Percentiles rank a stretch among this genome's conserved stretches.
Evolutionary conservation across 768 basidiomycete genomes (phyloP).

Genomic region (Termitomyces sp.): DNA sequence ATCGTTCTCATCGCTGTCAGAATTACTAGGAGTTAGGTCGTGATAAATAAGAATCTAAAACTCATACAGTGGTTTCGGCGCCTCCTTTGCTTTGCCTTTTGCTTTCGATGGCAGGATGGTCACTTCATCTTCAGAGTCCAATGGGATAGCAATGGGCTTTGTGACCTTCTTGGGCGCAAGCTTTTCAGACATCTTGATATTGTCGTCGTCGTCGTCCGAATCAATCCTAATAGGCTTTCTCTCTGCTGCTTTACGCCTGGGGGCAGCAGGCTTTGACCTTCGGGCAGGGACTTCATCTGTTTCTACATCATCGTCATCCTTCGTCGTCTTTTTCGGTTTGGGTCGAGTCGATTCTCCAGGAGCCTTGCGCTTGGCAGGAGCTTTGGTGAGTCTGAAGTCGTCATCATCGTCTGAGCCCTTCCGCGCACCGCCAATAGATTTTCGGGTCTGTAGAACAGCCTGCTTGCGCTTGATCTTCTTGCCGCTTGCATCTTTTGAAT

Average conservation of each 20-base stretch:
- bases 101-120: constrained; percentile 14
- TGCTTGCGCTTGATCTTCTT: constrained; percentile 48
- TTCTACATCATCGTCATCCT: constrained; percentile 22
- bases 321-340: constrained; percentile 25
- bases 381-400: constrained; percentile 47
- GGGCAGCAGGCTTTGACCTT: constrained; percentile 7
- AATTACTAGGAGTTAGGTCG: not conserved
- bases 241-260: constrained; percentile 18
- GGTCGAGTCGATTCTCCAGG: constrained; percentile 22
- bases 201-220: constrained; percentile 16
- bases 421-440: constrained; percentile 36
- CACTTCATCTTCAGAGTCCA: constrained; percentile 27
- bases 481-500: constrained; percentile 37
- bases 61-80: constrained; percentile 6
- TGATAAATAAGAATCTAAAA: no score
- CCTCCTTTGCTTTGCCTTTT: constrained; percentile 12
- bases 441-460: constrained; percentile 40
- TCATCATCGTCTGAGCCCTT: constrained; percentile 37
- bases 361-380: constrained; percentile 38
- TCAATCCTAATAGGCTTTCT: constrained; percentile 18
- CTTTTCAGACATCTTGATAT: constrained; percentile 8
- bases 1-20: constrained; percentile 11
- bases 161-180: constrained; percentile 14
- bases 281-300: constrained; percentile 17
- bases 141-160: constrained; percentile 19